phyloP scores from a whole-genome alignment of 2,329 filamentous ascomycete genomes.

The Fusarium sp. region DNA sequence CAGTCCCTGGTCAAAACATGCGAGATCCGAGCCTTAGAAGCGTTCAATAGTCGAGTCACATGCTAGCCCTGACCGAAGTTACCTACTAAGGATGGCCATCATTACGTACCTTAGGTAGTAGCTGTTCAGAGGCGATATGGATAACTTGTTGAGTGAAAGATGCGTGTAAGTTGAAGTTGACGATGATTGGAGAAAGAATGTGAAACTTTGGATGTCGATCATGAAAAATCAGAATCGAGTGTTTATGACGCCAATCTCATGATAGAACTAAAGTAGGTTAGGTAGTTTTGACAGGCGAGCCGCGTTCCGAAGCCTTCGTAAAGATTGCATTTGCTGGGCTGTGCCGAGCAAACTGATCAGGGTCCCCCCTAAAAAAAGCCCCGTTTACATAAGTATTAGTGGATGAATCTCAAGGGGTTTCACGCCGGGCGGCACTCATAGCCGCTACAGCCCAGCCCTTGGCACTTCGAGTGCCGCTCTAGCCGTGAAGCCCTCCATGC shows the following conservation, averaged over 20 bases:
- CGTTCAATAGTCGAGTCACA: neutral
- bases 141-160: neutral
- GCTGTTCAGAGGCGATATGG: neutral
- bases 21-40: neutral
- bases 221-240: neutral
- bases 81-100: neutral
- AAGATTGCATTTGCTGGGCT: constrained; percentile 4
- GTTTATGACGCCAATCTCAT: neutral
- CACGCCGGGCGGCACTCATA: constrained; percentile 26
- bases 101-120: too few relatives aligned
- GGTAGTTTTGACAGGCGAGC: constrained; percentile 3
- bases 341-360: constrained; percentile 15
- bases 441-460: constrained; percentile 35
- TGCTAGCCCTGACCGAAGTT: neutral
- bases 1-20: neutral
- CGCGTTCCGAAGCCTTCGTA: constrained; percentile 32
- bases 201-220: constrained; percentile 3
- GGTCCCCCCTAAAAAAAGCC: constrained; percentile 9
- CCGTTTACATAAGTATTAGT: constrained; percentile 5
- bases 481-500: constrained; percentile 21
- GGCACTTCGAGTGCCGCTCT: constrained; percentile 33
- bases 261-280: neutral
- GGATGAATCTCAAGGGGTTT: constrained; percentile 4
- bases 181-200: neutral
- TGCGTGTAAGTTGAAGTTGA: neutral